Evolutionary conservation across 2,329 filamentous ascomycete genomes (phyloP).

Genomic region (Epichloe scottii): DNA sequence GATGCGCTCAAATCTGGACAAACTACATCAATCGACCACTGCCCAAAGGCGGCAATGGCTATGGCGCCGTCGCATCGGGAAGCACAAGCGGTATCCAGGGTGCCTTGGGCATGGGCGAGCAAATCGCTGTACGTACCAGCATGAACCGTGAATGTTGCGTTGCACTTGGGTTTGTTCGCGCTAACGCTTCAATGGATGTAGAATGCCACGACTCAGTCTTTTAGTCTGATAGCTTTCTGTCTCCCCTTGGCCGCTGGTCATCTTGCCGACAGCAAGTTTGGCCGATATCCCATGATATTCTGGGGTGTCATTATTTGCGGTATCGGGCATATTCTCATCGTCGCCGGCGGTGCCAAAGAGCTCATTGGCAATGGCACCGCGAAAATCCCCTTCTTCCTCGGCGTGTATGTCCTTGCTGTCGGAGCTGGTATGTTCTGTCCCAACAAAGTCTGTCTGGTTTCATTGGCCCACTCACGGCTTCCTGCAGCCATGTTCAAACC

Average conservation of each 20-base stretch:
- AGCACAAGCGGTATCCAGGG: conserved; percentile 36
- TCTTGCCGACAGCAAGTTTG: conserved; percentile 55
- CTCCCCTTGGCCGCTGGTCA: conserved; percentile 43
- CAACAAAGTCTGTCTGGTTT: too few relatives aligned
- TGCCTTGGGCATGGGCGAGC: conserved; percentile 41
- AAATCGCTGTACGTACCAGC: conserved; percentile 8
- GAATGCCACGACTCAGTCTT: conserved; percentile 29
- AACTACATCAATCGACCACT: conserved; percentile 52
- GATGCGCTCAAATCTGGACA: conserved; percentile 17
- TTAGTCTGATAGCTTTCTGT: conserved; percentile 44
- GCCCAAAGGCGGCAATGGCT: conserved; percentile 35
- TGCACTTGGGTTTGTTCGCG: too few relatives aligned
- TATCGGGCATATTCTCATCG: conserved; percentile 55
- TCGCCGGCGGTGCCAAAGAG: conserved; percentile 40
- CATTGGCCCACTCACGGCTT: not conserved
- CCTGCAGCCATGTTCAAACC: conserved; percentile 48
- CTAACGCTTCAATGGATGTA: not conserved
- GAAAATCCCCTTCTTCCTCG: conserved; percentile 47
- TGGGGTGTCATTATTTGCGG: conserved; percentile 56
- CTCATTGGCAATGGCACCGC: conserved; percentile 32
- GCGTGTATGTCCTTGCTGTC: conserved; percentile 38
- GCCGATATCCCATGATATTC: conserved; percentile 61
- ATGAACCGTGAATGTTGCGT: too few relatives aligned
- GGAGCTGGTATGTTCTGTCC: conserved; percentile 38
- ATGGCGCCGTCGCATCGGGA: conserved; percentile 27